Base-by-base conservation (phyloP, 2,329 filamentous ascomycete species). In the Fusarium sambucinum region DNA sequence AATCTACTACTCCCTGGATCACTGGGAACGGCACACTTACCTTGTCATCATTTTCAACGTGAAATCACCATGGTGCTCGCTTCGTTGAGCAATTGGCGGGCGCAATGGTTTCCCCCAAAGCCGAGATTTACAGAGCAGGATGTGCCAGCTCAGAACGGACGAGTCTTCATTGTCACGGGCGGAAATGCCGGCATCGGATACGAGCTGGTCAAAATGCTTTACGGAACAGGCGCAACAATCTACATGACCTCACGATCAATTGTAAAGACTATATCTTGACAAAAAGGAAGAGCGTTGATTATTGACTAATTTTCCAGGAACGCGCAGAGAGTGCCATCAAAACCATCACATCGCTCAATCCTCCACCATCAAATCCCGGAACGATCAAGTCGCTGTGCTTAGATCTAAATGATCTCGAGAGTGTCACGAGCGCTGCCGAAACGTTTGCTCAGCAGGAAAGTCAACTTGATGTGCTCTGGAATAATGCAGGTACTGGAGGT, bases 281-380 rank as follows among this genome's bases (percentile, higher is more conserved):
- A 1, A 0, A 7, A 19, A 0, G 3, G 3, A 38, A 4, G n/a
- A 38, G 2, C 1, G n/a, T 38, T 6, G n/a, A 38, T 12, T 38
- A 11, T 21, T 38, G n/a, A 38, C 12, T 38, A 0, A 38, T 19
- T 0, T 8, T 21, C 0, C 11, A 42, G 40, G 40, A 42, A 12
- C 40, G 40, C 7, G 40, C 40, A 25, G 21, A 42, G 16, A 27
- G 1, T 27, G 40, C 23, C 16, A 42, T 42, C 9, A 42, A 25
- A n/a, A 17, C 10, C 0, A 42, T 42, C 23, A 42, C 23, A 25
- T 42, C 40, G 3, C 1, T 7, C 12, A 0, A 17, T 27, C 40
- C 40, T 1, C 30, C 2, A 1, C 14, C 30, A 9, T 48, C 45
- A 0, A 17, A 33, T 21, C n/a, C 44, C 0, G 30, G 16, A 5